Evolutionary conservation across 768 basidiomycete genomes (phyloP).

Genomic region (Gymnopilus dilepis): DNA sequence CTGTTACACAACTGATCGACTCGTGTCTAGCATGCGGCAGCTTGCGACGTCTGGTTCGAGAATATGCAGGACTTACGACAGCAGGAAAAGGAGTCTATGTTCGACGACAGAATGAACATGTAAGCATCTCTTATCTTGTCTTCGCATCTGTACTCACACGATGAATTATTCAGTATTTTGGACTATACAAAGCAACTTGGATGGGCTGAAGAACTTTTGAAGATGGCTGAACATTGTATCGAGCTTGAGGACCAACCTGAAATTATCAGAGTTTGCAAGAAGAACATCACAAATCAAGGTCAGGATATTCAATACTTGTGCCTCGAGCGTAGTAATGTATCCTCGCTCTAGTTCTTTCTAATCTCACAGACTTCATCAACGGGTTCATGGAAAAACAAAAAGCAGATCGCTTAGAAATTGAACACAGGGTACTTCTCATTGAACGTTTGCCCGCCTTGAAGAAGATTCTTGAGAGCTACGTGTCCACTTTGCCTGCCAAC

Average conservation of each 20-base stretch:
- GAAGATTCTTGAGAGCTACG: background rate
- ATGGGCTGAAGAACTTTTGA: conserved; percentile 8
- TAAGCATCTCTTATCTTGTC: background rate
- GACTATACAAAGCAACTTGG: background rate
- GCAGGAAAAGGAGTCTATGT: background rate
- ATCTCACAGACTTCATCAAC: background rate
- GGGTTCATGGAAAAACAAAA: background rate
- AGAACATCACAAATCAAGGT: conserved; percentile 7
- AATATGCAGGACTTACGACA: background rate
- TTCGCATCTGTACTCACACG: background rate
- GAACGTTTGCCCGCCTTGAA: background rate
- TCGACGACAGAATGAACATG: conserved; percentile 1
- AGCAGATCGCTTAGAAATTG: background rate
- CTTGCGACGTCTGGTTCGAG: background rate
- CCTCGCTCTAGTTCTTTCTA: background rate
- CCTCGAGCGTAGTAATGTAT: background rate
- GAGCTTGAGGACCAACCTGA: background rate
- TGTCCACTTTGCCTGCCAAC: background rate
- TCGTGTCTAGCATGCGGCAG: conserved; percentile 3
- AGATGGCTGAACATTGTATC: background rate
- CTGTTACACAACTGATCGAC: background rate
- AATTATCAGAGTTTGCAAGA: conserved; percentile 7
- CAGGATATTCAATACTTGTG: background rate
- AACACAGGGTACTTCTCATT: background rate
- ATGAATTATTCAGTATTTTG: background rate